Evolutionary conservation across 2,329 filamentous ascomycete genomes (phyloP).

Genomic region (Pseudogymnoascus sp.): DNA sequence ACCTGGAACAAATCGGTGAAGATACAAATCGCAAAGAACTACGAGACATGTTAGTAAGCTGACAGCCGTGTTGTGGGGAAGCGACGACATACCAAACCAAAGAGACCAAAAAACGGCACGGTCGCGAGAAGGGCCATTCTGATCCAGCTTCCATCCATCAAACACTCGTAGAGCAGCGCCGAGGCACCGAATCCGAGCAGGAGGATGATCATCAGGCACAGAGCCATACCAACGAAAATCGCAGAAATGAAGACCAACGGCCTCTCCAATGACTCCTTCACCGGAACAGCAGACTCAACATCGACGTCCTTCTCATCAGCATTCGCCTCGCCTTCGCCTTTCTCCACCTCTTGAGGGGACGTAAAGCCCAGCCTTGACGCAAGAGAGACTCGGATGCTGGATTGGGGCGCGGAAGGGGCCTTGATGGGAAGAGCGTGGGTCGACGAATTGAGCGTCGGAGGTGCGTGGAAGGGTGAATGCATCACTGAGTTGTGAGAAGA

Average conservation of each 20-base stretch:
- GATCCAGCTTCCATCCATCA: slow-evolving; percentile 35
- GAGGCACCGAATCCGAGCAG: slow-evolving; percentile 33
- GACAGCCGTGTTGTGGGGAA: slow-evolving; percentile 19
- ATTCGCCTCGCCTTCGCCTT: neutral
- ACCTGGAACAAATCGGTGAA: slow-evolving; percentile 44
- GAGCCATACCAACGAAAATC: slow-evolving; percentile 35
- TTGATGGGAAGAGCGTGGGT: neutral
- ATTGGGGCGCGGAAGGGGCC: neutral
- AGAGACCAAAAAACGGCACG: slow-evolving; percentile 33
- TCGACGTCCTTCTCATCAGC: slow-evolving; percentile 20
- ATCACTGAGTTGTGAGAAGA: neutral
- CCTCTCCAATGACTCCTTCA: slow-evolving; percentile 37
- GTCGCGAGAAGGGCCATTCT: slow-evolving; percentile 34
- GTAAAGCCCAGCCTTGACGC: slow-evolving; percentile 2
- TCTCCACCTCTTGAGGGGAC: neutral
- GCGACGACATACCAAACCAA: slow-evolving; percentile 25
- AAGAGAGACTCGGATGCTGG: neutral
- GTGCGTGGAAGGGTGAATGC: neutral
- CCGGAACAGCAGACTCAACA: slow-evolving; percentile 22
- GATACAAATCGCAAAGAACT: slow-evolving; percentile 42
- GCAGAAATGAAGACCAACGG: slow-evolving; percentile 35
- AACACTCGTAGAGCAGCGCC: slow-evolving; percentile 34
- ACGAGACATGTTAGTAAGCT: slow-evolving; percentile 37
- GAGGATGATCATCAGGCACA: slow-evolving; percentile 35
- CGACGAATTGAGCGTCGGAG: neutral